Conservation (phyloP, 257 asterid species). For the Nicotiana sylvestris region DNA sequence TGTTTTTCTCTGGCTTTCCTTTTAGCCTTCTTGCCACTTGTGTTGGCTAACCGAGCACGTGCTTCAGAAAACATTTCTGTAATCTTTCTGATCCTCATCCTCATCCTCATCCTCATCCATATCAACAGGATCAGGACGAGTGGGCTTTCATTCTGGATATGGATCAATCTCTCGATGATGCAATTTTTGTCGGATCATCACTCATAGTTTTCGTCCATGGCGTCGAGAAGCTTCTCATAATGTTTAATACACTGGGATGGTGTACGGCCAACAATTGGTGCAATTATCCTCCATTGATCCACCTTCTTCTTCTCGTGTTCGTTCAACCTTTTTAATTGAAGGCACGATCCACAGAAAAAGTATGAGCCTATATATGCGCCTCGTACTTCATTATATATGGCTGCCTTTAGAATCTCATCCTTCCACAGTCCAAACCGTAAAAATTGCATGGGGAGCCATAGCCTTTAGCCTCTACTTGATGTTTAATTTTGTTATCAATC, state of each 20-base stretch:
- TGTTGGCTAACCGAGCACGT: conserved; percentile 90
- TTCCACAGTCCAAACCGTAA: no score
- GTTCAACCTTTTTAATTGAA: conserved; percentile 56
- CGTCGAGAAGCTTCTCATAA: conserved; percentile 93
- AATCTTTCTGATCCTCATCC: no score
- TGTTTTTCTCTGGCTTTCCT: conserved; percentile 97
- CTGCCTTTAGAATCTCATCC: no score
- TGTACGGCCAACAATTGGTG: conserved; percentile 96
- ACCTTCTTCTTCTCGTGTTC: conserved; percentile 86
- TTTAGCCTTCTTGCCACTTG: conserved; percentile 95
- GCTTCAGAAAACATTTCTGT: conserved; percentile 97
- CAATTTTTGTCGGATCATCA: conserved; percentile 84
- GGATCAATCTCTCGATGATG: conserved; percentile 99
- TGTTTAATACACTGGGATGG: conserved; percentile 95
- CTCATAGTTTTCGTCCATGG: conserved; percentile 99
- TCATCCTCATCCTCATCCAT: conserved; percentile 96
- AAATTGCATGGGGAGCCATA: no score
- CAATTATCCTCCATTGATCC: conserved; percentile 90
- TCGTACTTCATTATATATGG: no score
- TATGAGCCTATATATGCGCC: no score
- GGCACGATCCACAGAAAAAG: not conserved
- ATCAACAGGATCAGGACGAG: conserved; percentile 97
- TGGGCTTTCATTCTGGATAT: conserved; percentile 93
- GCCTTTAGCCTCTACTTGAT: no score
- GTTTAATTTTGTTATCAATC: no score